phyloP scores from a whole-genome alignment of 2,329 filamentous ascomycete genomes.

The Keithomyces neogunnii region DNA sequence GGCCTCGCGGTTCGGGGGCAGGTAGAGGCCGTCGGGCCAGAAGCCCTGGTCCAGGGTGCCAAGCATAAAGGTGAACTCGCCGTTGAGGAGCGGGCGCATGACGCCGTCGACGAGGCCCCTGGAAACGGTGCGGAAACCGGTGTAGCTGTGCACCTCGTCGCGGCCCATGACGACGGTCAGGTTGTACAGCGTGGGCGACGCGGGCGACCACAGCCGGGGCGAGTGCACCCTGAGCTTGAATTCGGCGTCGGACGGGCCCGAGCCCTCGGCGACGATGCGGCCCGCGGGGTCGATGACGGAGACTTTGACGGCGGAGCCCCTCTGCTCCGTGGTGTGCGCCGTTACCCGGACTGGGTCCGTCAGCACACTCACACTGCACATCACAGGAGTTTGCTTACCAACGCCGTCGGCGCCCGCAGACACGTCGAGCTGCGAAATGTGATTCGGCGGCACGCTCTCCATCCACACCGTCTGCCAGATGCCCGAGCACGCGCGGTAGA shows the following conservation, averaged over 20 bases:
- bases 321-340: slow-evolving; percentile 36
- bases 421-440: slow-evolving; percentile 52
- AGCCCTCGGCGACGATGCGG: slow-evolving; percentile 32
- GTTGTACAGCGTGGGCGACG: slow-evolving; percentile 55
- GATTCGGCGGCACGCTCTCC: slow-evolving; percentile 47
- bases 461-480: slow-evolving; percentile 72
- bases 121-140: slow-evolving; percentile 58
- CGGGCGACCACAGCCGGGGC: slow-evolving; percentile 56
- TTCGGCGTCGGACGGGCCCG: slow-evolving; percentile 35
- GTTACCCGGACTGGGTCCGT: slow-evolving; percentile 41
- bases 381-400: slow-evolving; percentile 23
- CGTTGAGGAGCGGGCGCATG: slow-evolving; percentile 56
- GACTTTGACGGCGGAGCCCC: slow-evolving; percentile 26
- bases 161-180: slow-evolving; percentile 42
- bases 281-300: slow-evolving; percentile 27
- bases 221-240: slow-evolving; percentile 48
- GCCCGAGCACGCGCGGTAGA: slow-evolving; percentile 63
- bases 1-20: slow-evolving; percentile 55
- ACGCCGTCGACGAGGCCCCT: slow-evolving; percentile 48
- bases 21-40: slow-evolving; percentile 63
- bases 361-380: too few relatives aligned
- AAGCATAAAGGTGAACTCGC: slow-evolving; percentile 59
- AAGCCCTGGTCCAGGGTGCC: slow-evolving; percentile 63
- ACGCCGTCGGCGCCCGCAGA: slow-evolving; percentile 46
- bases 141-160: slow-evolving; percentile 56